phyloP scores from a whole-genome alignment of 495 filamentous ascomycete genomes.

The Pseudevernia furfuracea region DNA sequence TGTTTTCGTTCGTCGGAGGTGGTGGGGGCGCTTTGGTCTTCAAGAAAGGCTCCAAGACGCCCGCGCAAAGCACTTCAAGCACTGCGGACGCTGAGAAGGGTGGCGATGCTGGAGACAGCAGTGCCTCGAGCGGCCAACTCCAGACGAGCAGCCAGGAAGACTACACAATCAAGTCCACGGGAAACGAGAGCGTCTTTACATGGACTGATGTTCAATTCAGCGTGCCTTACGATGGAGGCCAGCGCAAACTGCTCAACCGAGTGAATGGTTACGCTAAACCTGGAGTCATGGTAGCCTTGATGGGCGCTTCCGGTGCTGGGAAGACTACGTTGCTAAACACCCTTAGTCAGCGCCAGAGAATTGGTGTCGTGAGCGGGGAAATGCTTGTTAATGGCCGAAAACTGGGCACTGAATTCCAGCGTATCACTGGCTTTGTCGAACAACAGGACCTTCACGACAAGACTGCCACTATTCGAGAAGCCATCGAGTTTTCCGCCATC shows the following conservation, averaged over 20 bases:
- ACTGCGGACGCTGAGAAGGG: slow-evolving; percentile 43
- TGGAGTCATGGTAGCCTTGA: slow-evolving; percentile 69
- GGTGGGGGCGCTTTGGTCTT: slow-evolving; percentile 57
- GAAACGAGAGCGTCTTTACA: slow-evolving; percentile 64
- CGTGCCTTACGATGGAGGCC: slow-evolving; percentile 63
- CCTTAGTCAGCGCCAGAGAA: slow-evolving; percentile 65
- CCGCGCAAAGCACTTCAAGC: slow-evolving; percentile 37
- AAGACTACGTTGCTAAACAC: slow-evolving; percentile 73
- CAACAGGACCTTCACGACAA: slow-evolving; percentile 78
- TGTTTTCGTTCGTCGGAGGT: slow-evolving; percentile 44
- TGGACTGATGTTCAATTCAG: slow-evolving; percentile 67
- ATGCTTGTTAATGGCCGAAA: slow-evolving; percentile 73
- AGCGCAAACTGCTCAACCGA: slow-evolving; percentile 61
- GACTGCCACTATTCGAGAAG: slow-evolving; percentile 58
- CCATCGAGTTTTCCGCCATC: slow-evolving; percentile 59
- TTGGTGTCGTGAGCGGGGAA: slow-evolving; percentile 61
- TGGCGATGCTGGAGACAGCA: slow-evolving; percentile 29
- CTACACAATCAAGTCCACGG: slow-evolving; percentile 46
- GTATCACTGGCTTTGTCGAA: slow-evolving; percentile 76
- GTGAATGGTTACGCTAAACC: slow-evolving; percentile 75
- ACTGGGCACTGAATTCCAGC: slow-evolving; percentile 64
- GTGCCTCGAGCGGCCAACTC: slow-evolving; percentile 41
- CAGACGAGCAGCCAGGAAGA: slow-evolving; percentile 35
- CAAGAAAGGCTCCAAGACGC: slow-evolving; percentile 54
- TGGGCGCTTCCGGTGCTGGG: slow-evolving; percentile 80